Evolutionary conservation across 2,329 filamentous ascomycete genomes (phyloP), one percentile per base, ranked within the genome.

Genomic region (Cordyceps fumosorosea): DNA sequence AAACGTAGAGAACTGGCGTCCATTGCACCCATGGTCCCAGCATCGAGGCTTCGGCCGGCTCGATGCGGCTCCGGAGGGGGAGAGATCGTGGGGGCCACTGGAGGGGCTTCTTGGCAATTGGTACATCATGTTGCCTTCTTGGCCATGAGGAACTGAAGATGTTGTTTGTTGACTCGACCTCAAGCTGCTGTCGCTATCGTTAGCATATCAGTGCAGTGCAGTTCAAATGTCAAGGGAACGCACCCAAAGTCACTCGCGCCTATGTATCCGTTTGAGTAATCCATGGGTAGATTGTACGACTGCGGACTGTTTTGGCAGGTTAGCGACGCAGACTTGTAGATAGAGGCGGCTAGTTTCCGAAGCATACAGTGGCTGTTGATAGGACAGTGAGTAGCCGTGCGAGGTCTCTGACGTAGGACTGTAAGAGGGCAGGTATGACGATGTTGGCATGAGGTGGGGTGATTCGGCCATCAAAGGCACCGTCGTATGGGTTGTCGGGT

Each of bases 1-100:
- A 73, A 97, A 97, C 3, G 93, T 97, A 20, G 91, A 96, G 72
- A 98, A 98, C 70, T 96, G 90, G 34, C 93, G 87, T 22, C 93
- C 93, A 70, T 97, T 96, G 80, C 93, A 98, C 12, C 93, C 93
- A 71, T 98, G 93, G 64, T 97, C 93, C 90, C 91, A 98, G 75
- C 93, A 97, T 73, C 96, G 91, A 52, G 93, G 92, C 77, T 96
- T 96, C n/a, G 91, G 91, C 66, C 90, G 84, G 68, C 86, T 87
- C 73, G 89, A 88, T 20, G 92, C 81, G 18, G 92, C 85, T 63
- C 89, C 56, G 3, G 40, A 29, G 16, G 34, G 40, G 14, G 50
- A 45, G 18, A 24, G 18, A 32, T 59, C 56, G 5, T 37, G 45
- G 5, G 58, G 11, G 2, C 16, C 26, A 3, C 24, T 22, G 5